A percentile compares a stretch with the other conserved stretches of the same genome.
Evolutionary conservation across 768 basidiomycete genomes (phyloP).

Genomic region (Nidula microcarpa): DNA sequence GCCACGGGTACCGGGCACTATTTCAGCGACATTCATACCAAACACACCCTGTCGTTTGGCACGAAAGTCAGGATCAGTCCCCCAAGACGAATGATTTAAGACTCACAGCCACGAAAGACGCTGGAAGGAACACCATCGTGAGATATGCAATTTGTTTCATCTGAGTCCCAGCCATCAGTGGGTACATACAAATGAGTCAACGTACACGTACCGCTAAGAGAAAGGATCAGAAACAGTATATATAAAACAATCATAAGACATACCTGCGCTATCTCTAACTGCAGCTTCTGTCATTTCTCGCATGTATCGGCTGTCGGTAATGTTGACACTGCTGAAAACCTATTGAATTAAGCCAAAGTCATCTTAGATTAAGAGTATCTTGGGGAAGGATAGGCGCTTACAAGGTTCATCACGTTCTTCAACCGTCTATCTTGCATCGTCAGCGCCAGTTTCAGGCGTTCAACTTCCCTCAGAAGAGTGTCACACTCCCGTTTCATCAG

Average conservation of each 20-base stretch:
- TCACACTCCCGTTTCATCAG: slow-evolving; percentile 45
- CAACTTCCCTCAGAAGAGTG: slow-evolving; percentile 47
- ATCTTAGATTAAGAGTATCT: not conserved
- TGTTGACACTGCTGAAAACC: slow-evolving; percentile 61
- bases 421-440: slow-evolving; percentile 45
- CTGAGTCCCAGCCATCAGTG: slow-evolving; percentile 9
- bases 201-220: not conserved
- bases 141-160: slow-evolving; percentile 62
- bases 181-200: not conserved
- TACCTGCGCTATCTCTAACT: slow-evolving; percentile 45
- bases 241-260: slow-evolving; percentile 9
- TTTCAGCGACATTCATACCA: slow-evolving; percentile 55
- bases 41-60: slow-evolving; percentile 39
- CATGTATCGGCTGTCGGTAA: slow-evolving; percentile 52
- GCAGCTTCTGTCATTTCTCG: slow-evolving; percentile 48
- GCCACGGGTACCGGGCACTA: slow-evolving; percentile 29
- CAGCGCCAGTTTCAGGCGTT: slow-evolving; percentile 35
- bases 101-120: slow-evolving; percentile 47
- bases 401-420: slow-evolving; percentile 52
- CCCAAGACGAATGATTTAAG: not conserved
- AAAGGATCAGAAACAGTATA: slow-evolving; percentile 7
- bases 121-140: slow-evolving; percentile 60
- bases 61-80: not conserved
- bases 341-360: slow-evolving; percentile 10
- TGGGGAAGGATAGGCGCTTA: slow-evolving; percentile 14